These are phyloP conservation scores for Caryopteris hybrid DNA, from an alignment of 305 asterid species.

Conservation along the genomic window DNA sequence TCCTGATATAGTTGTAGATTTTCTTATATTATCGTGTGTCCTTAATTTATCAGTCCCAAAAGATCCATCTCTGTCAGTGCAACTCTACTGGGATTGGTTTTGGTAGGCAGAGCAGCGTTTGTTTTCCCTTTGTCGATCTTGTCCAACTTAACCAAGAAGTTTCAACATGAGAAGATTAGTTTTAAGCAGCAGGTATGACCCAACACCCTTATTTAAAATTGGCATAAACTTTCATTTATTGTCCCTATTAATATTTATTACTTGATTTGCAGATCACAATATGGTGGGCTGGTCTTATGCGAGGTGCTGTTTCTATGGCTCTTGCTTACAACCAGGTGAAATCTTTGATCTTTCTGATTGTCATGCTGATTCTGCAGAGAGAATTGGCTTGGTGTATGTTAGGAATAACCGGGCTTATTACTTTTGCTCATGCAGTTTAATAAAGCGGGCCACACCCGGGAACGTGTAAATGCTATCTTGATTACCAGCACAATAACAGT, in stretches of 20 bases:
- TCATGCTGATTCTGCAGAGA: background rate
- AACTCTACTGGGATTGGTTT: constrained; percentile 69
- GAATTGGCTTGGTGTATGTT: background rate
- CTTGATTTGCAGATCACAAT: constrained; percentile 52
- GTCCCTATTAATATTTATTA: constrained; percentile 2
- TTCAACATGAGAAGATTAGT: constrained; percentile 49
- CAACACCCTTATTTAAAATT: background rate
- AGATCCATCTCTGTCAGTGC: constrained; percentile 66
- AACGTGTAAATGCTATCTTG: constrained; percentile 69
- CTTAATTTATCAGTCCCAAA: constrained; percentile 53
- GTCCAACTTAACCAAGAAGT: constrained; percentile 77
- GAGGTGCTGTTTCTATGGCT: constrained; percentile 97
- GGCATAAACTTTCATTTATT: background rate
- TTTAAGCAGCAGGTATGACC: constrained; percentile 69
- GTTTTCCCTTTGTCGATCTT: constrained; percentile 80
- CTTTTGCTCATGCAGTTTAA: constrained; percentile 57
- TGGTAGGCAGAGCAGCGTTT: constrained; percentile 88
- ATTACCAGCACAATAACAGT: constrained; percentile 95
- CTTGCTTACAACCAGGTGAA: constrained; percentile 93
- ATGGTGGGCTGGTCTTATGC: constrained; percentile 99
- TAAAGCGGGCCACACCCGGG: constrained; percentile 66
- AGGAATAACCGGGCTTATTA: background rate
- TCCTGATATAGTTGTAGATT: background rate
- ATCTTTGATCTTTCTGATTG: background rate
- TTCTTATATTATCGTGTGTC: constrained; percentile 2